Evolutionary conservation across 2,329 filamentous ascomycete species (phyloP).

Genomic region (Talaromyces verruculosus): DNA sequence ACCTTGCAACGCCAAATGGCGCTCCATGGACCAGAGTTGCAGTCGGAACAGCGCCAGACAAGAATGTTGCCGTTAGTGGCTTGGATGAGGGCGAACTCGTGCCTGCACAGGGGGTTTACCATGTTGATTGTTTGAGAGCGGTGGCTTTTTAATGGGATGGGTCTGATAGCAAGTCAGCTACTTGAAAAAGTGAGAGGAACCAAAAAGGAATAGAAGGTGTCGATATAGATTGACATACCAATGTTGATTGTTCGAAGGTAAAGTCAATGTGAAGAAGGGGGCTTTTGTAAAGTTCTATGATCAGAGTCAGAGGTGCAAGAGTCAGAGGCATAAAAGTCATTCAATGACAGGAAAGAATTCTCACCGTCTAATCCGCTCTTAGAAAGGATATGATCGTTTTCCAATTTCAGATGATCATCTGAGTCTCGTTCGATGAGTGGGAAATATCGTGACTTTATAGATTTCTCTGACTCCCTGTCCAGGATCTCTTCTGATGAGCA

Average conservation of each 20-base stretch:
- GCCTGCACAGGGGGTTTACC: slow-evolving; percentile 42
- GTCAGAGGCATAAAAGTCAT: background rate
- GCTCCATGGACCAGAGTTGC: slow-evolving; percentile 42
- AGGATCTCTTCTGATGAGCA: background rate
- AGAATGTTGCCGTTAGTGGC: slow-evolving; percentile 45
- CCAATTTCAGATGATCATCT: background rate
- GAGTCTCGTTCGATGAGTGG: background rate
- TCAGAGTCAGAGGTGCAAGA: background rate
- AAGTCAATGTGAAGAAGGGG: background rate
- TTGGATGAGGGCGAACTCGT: slow-evolving; percentile 42
- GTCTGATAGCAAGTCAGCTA: background rate
- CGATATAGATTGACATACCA: background rate
- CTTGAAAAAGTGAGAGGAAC: background rate
- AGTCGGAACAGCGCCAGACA: slow-evolving; percentile 46
- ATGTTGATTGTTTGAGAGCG: slow-evolving; percentile 25
- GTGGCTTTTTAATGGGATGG: background rate
- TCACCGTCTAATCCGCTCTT: background rate
- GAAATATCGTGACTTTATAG: background rate
- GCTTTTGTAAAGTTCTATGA: background rate
- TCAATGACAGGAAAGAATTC: background rate
- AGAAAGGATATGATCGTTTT: background rate
- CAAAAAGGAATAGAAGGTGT: background rate
- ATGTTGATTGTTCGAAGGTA: background rate
- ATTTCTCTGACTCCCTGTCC: background rate
- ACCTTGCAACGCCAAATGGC: slow-evolving; percentile 48